Percentiles rank a stretch among this genome's conserved stretches.
phyloP scores from a whole-genome alignment of 768 basidiomycete genomes.

The Mycena floridula region DNA sequence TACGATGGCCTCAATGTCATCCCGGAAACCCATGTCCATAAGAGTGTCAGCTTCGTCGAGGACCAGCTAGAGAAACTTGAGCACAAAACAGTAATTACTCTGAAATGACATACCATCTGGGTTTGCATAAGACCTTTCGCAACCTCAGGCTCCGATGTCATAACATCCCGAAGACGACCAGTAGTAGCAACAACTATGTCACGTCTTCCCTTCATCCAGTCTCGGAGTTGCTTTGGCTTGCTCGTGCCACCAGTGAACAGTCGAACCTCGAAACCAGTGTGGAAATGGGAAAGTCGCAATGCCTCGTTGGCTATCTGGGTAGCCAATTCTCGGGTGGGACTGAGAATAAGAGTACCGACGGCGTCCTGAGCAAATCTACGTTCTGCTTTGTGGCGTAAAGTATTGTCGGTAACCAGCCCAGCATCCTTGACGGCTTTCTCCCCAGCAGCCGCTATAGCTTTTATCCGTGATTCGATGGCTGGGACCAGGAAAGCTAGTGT shows the following conservation, averaged over 20 bases:
- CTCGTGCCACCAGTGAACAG: conserved; percentile 75
- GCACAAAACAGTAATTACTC: conserved; percentile 4
- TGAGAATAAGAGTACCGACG: conserved; percentile 76
- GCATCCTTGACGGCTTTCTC: conserved; percentile 35
- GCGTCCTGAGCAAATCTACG: conserved; percentile 34
- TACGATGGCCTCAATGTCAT: conserved; percentile 74
- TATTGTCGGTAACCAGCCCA: conserved; percentile 27
- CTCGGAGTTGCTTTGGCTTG: conserved; percentile 58
- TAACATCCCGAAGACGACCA: conserved; percentile 75
- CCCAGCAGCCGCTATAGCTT: conserved; percentile 42
- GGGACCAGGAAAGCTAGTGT: conserved; percentile 86
- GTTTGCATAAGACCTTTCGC: conserved; percentile 45
- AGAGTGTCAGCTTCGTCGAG: conserved; percentile 92
- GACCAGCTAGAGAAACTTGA: conserved; percentile 49
- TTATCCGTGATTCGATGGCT: conserved; percentile 72
- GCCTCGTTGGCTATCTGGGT: conserved; percentile 88
- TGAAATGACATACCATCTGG: conserved; percentile 46
- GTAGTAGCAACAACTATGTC: conserved; percentile 90
- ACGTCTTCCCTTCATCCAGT: conserved; percentile 55
- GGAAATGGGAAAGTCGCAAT: conserved; percentile 51
- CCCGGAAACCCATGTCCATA: conserved; percentile 88
- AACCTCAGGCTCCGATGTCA: conserved; percentile 54
- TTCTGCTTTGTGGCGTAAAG: conserved; percentile 23
- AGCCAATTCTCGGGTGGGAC: conserved; percentile 86
- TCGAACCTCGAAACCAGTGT: conserved; percentile 60